These are phyloP conservation scores for Scheffersomyces segobiensis DNA, from an alignment of 1,139 yeast genomes.

Conservation along the genomic window DNA sequence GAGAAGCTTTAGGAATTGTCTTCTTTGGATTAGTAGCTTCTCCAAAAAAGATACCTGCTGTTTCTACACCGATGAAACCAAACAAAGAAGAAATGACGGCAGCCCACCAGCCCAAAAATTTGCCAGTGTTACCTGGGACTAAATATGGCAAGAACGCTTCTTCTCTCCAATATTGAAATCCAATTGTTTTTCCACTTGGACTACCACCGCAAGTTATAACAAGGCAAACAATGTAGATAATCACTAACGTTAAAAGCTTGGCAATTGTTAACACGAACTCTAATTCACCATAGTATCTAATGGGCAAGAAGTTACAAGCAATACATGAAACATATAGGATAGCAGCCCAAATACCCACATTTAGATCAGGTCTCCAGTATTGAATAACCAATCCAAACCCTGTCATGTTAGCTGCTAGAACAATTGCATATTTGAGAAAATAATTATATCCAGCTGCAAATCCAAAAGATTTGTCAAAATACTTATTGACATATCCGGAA, in stretches of 20 bases:
- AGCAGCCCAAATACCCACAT: slow-evolving; percentile 16
- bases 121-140: slow-evolving; percentile 1
- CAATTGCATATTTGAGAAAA: slow-evolving; percentile 16
- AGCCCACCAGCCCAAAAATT: slow-evolving; percentile 14
- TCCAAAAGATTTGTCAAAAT: slow-evolving; percentile 15
- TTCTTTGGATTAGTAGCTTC: slow-evolving; percentile 30
- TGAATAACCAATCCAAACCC: slow-evolving; percentile 15
- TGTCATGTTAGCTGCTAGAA: slow-evolving; percentile 15
- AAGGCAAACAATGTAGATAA: slow-evolving; percentile 13
- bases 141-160: neutral
- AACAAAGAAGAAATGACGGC: slow-evolving; percentile 21
- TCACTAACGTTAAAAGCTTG: slow-evolving; percentile 13
- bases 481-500: slow-evolving; percentile 2
- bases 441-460: slow-evolving; percentile 19
- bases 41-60: slow-evolving; percentile 11
- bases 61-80: slow-evolving; percentile 37
- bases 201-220: slow-evolving; percentile 19
- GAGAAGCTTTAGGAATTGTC: slow-evolving; percentile 35
- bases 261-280: slow-evolving; percentile 19
- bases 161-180: slow-evolving; percentile 10
- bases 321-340: slow-evolving; percentile 14
- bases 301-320: slow-evolving; percentile 30
- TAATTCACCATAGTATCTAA: slow-evolving; percentile 23
- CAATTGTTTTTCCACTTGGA: slow-evolving; percentile 3
- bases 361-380: slow-evolving; percentile 13